A percentile compares a stretch with the other conserved stretches of the same genome.
Evolutionary conservation across 2,329 filamentous ascomycete genomes (phyloP).

Genomic region (Trichophyton verrucosum): DNA sequence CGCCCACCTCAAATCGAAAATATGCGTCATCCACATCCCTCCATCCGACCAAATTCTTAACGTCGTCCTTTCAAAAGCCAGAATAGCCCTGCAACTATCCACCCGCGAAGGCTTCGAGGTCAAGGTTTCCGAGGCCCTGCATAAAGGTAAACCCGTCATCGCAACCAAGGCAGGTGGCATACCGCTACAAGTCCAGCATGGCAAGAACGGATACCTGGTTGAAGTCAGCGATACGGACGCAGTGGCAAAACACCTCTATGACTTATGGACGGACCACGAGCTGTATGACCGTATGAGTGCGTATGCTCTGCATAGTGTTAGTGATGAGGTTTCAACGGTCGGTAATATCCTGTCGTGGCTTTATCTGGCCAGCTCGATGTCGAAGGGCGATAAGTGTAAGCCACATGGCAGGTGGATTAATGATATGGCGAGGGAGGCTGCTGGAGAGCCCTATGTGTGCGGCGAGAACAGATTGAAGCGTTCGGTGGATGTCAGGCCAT

Average conservation of each 20-base stretch:
- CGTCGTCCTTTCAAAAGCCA: constrained; percentile 57
- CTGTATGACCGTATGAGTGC: constrained; percentile 55
- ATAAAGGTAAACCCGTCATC: constrained; percentile 67
- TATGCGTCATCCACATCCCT: constrained; percentile 64
- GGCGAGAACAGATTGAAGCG: constrained; percentile 47
- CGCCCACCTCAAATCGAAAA: constrained; percentile 48
- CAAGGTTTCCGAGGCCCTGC: constrained; percentile 72
- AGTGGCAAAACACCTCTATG: constrained; percentile 36
- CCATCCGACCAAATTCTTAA: constrained; percentile 73
- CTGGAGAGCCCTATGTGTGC: constrained; percentile 45
- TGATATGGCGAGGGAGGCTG: constrained; percentile 57
- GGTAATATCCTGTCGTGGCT: constrained; percentile 67
- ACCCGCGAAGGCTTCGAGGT: constrained; percentile 76
- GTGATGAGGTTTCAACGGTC: constrained; percentile 70
- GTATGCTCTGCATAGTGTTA: constrained; percentile 54
- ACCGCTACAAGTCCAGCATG: constrained; percentile 61
- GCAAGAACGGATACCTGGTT: constrained; percentile 62
- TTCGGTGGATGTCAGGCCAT: not conserved
- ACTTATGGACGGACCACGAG: constrained; percentile 23
- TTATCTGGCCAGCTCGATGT: constrained; percentile 59
- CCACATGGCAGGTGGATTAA: constrained; percentile 58
- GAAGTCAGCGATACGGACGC: constrained; percentile 56
- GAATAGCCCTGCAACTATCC: constrained; percentile 65
- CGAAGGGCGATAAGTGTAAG: constrained; percentile 44
- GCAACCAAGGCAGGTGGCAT: constrained; percentile 67